Evolutionary conservation across 176 grass and related monocot genomes (phyloP).

Genomic region (Oryza glaberrima): DNA sequence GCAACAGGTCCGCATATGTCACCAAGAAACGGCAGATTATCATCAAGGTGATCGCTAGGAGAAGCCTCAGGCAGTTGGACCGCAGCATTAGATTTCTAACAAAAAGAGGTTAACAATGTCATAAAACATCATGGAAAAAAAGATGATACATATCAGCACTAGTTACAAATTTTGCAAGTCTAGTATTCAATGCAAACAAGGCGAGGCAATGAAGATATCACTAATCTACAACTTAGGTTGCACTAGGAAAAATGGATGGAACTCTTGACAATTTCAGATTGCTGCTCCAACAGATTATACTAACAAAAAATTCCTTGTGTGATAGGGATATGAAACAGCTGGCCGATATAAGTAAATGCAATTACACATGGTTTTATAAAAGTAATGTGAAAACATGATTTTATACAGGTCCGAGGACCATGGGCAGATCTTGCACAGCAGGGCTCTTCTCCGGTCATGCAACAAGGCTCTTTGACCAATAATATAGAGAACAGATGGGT

Average conservation of each 20-base stretch:
- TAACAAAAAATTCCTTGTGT: background rate
- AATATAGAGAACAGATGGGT: background rate
- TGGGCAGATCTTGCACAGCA: background rate
- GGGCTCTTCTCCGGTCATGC: background rate
- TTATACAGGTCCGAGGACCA: background rate
- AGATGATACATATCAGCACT: slow-evolving; percentile 13
- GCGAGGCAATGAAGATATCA: slow-evolving; percentile 7
- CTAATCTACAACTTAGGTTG: background rate
- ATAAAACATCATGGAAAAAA: slow-evolving; percentile 22
- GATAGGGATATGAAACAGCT: slow-evolving; percentile 17
- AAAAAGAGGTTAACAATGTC: slow-evolving; percentile 40
- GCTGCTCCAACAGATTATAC: background rate
- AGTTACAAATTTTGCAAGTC: slow-evolving; percentile 10
- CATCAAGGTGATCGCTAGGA: slow-evolving; percentile 39
- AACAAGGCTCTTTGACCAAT: background rate
- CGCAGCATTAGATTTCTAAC: slow-evolving; percentile 58
- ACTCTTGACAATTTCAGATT: slow-evolving; percentile 33
- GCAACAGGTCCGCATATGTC: slow-evolving; percentile 93
- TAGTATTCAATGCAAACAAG: slow-evolving; percentile 29
- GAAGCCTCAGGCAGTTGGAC: slow-evolving; percentile 49
- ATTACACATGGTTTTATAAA: background rate
- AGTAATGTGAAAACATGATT: background rate
- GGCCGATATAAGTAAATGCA: slow-evolving; percentile 30
- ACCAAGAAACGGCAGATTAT: slow-evolving; percentile 55
- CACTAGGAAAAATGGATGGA: slow-evolving; percentile 20